Evolutionary conservation across 306 rosid species (phyloP).

Genomic region (Senna siamea): DNA sequence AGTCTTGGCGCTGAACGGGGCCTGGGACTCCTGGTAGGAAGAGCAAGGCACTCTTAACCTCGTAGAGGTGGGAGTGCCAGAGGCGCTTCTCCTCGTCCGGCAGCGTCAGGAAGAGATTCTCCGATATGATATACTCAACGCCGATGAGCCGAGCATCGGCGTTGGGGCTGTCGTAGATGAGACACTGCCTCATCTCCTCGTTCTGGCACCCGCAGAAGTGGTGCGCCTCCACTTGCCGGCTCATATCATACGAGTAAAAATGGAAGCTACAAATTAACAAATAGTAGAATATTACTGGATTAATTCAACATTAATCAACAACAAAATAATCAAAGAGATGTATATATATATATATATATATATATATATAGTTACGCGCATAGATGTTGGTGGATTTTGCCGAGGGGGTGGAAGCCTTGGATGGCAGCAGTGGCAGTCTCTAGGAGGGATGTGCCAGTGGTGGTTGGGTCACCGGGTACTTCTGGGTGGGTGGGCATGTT

Average conservation of each 20-base stretch:
- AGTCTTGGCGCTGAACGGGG: conserved; percentile 51
- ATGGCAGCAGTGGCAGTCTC: conserved; percentile 67
- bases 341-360: no score
- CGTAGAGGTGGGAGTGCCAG: conserved; percentile 89
- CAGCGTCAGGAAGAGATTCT: conserved; percentile 60
- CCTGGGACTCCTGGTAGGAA: conserved; percentile 63
- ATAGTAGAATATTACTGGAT: no score
- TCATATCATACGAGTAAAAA: conserved; percentile 79
- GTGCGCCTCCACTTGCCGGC: conserved; percentile 87
- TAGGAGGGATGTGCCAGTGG: conserved; percentile 51
- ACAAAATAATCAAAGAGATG: no score
- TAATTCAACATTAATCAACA: no score
- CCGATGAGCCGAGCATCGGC: conserved; percentile 61
- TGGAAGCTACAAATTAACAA: conserved; percentile 58
- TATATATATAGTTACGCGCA: no score
- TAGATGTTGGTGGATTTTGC: conserved; percentile 84
- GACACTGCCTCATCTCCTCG: conserved; percentile 85
- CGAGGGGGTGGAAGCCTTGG: conserved; percentile 69
- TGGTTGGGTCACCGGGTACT: conserved; percentile 60
- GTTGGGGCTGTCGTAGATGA: conserved; percentile 59
- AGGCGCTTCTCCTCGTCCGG: conserved; percentile 79
- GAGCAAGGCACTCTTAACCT: conserved; percentile 74
- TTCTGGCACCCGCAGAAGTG: conserved; percentile 77
- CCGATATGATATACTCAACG: conserved; percentile 62
- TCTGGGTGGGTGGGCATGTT: conserved; percentile 43